Evolutionary conservation across 768 basidiomycete species (phyloP), one percentile per base, ranked within the genome.

Genomic region (Leccinum rimulosum): DNA sequence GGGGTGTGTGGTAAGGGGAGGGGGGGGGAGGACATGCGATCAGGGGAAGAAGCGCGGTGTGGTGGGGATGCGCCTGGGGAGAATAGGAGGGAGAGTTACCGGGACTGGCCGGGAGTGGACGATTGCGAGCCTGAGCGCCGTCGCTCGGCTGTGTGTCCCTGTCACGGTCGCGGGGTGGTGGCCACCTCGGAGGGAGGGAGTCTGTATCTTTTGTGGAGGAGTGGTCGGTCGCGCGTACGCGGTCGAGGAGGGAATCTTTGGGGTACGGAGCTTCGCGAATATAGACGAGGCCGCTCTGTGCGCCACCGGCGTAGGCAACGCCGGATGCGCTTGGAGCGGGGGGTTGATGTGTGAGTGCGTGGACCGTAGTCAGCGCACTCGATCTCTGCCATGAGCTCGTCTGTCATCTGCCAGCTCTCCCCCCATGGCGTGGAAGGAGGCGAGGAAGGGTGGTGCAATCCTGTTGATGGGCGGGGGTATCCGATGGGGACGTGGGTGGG

Each of bases 311-410:
- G 66, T 80, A 80, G 6, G 79, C 79, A 5, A 80, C 63, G 75
- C 81, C 75, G 56, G 77, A 72, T 56, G 74, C 74, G 73, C 63
- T 66, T n/a, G 69, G 66, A 65, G 73, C 66, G 50, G 76, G 64
- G 54, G 73, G 67, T n/a, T 73, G 74, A 61, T 80, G 79, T 40
- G 75, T 76, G 67, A 83, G 81, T 10, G 80, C 71, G 67, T 85
- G 85, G 56, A 85, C 83, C n/a, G 61, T 82, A 73, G 70, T 88
- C 85, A n/a, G 84, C 85, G 48, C 83, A 80, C 67, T 90, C 88
- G 61, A 89, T 86, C 61, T 89, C 86, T 33, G 84, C 84, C 72
- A 89, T 75, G 30, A 89, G 77, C 62, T 89, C 85, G 36, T 84
- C 82, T 0, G 87, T 87, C 79, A 89, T 82, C 52, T 86, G 80